These are phyloP conservation scores for Ambrosiella xylebori DNA, from an alignment of 2,329 filamentous ascomycete genomes.

Conservation along the genomic window DNA sequence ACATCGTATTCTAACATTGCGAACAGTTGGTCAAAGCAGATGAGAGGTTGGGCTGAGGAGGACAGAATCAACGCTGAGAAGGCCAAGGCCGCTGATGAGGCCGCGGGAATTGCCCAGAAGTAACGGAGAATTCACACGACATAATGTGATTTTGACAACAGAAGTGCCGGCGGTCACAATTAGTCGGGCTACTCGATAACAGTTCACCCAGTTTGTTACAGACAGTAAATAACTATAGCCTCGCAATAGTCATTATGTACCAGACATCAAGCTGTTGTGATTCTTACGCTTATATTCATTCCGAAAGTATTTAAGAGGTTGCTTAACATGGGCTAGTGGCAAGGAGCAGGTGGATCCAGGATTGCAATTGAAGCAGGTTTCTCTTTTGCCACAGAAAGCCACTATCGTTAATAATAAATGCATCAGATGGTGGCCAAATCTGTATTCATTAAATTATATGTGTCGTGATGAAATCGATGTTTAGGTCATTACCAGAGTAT, in stretches of 20 bases:
- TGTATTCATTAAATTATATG: too few species aligned
- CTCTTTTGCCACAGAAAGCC: too few species aligned
- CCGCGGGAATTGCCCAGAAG: constrained; percentile 15
- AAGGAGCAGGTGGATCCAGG: neutral
- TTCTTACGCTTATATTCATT: neutral
- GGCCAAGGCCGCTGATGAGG: constrained; percentile 13
- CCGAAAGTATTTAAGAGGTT: neutral
- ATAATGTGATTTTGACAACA: neutral
- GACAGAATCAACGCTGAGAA: constrained; percentile 22
- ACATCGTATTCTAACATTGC: neutral
- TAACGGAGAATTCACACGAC: neutral
- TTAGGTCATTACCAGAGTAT: too few species aligned
- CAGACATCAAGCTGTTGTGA: neutral
- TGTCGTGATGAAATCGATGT: too few species aligned
- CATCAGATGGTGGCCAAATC: too few species aligned
- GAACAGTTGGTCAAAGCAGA: constrained; percentile 29
- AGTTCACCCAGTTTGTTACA: neutral
- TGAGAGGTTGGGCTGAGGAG: constrained; percentile 29
- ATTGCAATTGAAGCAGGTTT: neutral
- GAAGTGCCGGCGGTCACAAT: neutral
- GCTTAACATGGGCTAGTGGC: neutral
- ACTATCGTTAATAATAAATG: too few species aligned
- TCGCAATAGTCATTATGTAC: neutral
- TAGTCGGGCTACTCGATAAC: neutral
- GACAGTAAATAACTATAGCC: neutral